These are phyloP conservation scores for Aureobasidium sp. DNA, from an alignment of 2,329 filamentous ascomycete genomes.

Conservation along the genomic window DNA sequence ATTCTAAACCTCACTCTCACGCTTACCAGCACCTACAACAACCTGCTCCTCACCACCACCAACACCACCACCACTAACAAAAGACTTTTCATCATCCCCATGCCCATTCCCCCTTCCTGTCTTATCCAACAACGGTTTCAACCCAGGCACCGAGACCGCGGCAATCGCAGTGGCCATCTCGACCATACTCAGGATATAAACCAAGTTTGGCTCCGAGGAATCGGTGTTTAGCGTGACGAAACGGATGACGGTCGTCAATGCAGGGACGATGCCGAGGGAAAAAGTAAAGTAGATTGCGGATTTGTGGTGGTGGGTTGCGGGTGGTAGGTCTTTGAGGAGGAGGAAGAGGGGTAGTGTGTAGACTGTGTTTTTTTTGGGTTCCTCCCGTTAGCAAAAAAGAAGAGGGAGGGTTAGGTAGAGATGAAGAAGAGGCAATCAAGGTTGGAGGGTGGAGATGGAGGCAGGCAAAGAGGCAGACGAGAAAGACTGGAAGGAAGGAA, in stretches of 20 bases:
- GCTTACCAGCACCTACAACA: neutral
- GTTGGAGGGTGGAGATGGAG: no score
- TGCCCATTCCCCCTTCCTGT: neutral
- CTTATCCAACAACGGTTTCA: conserved; percentile 17
- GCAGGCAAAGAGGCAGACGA: no score
- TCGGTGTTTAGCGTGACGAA: conserved; percentile 24
- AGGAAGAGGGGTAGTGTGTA: conserved; percentile 30
- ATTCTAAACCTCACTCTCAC: neutral
- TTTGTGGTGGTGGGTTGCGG: conserved; percentile 21
- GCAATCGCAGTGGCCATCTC: conserved; percentile 17
- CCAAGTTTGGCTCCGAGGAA: conserved; percentile 25
- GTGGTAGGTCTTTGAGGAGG: conserved; percentile 28
- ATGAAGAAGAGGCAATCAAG: no score
- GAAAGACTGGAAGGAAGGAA: no score
- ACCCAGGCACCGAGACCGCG: conserved; percentile 17
- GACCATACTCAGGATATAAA: conserved; percentile 20
- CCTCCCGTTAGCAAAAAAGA: neutral
- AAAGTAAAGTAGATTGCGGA: conserved; percentile 24
- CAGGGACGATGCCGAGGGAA: conserved; percentile 24
- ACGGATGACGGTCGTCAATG: conserved; percentile 24
- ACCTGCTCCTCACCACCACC: neutral
- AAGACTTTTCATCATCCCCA: neutral
- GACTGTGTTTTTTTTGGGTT: conserved; percentile 20
- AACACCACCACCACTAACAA: neutral
- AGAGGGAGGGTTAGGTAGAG: no score